phyloP scores from a whole-genome alignment of 179 eudicot genomes.

The Actinidia arguta region DNA sequence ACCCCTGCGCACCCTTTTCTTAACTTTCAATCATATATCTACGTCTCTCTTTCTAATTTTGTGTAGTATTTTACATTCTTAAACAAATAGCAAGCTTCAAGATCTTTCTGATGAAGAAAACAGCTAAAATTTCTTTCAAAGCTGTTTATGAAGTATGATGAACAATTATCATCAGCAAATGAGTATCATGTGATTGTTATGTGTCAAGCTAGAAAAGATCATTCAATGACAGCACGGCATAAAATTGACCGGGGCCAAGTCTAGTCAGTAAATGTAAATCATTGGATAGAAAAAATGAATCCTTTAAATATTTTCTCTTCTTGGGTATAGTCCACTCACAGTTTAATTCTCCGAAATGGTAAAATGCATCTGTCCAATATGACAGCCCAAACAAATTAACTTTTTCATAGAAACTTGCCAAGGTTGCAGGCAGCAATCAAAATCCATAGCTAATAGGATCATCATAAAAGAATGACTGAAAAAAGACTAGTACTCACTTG shows the following conservation, averaged over 20 bases:
- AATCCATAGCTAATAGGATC: not conserved
- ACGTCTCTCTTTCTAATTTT: not conserved
- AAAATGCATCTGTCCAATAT: not conserved
- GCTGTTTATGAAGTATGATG: not conserved
- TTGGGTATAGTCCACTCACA: no score
- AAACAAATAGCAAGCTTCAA: not conserved
- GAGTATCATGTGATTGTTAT: not conserved
- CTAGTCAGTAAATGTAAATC: no score
- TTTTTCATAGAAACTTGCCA: not conserved
- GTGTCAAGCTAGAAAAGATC: no score
- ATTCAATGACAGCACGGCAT: no score
- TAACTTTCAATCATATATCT: no score
- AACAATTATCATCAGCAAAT: not conserved
- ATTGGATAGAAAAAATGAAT: no score
- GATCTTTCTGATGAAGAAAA: not conserved
- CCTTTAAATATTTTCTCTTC: no score
- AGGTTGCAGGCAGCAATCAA: not conserved
- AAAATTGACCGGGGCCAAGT: no score
- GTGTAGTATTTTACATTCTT: not conserved
- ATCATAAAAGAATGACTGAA: not conserved
- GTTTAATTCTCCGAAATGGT: not conserved
- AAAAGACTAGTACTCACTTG: slow-evolving; percentile 44
- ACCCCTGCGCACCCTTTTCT: no score
- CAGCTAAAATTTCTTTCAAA: no score
- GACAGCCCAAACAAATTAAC: not conserved